Base-by-base conservation (phyloP, 257 asterid genomes). In the Datura wrightii region DNA sequence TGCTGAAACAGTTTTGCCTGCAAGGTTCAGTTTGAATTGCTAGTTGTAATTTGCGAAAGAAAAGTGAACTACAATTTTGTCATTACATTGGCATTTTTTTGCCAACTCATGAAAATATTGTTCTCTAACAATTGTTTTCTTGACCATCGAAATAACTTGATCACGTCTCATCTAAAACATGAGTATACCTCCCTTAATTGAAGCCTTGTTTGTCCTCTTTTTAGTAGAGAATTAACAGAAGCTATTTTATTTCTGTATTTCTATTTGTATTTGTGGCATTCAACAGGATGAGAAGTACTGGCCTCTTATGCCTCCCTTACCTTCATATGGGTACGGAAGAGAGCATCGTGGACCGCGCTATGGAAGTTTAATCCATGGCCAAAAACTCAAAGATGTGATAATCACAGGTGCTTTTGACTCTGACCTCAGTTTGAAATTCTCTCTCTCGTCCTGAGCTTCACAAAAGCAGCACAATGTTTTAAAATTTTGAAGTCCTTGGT, bases 301-400 rank as follows among this genome's bases (percentile, higher is more conserved):
- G 99, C 94, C 97, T 86, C 94, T 96, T 80, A 87, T 96, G 98
- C 97, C 99, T 86, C 99, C 99, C 9, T 85, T 96, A 90, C 99
- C 99, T 44, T 93, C 99, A 54, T 96, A 96, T 86, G 99, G 99
- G 55, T 88, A 90, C 31, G 99, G 99, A 60, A 92, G 99, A 90
- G 99, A 96, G 86, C 99, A 92, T 88, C 94, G 90, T 11, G 98
- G 99, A 82, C 94, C 98, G 58, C 90, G 99, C 83, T 96, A 94
- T 90, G 98, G 99, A 87, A 96, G 99, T 87, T 89, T 96, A 85
- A 94, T 96, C 85, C 99, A 96, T 82, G 99, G 99, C 71, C 98
- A 96, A 89, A 94, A 96, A 89, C 99, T 96, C 82, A 90, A 78
- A 89, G 99, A 94, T 85, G 97, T 94, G n/a, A 97, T 94, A n/a